Base-by-base conservation (phyloP, 2,329 filamentous ascomycete species). In the Ambrosiella xylebori region DNA sequence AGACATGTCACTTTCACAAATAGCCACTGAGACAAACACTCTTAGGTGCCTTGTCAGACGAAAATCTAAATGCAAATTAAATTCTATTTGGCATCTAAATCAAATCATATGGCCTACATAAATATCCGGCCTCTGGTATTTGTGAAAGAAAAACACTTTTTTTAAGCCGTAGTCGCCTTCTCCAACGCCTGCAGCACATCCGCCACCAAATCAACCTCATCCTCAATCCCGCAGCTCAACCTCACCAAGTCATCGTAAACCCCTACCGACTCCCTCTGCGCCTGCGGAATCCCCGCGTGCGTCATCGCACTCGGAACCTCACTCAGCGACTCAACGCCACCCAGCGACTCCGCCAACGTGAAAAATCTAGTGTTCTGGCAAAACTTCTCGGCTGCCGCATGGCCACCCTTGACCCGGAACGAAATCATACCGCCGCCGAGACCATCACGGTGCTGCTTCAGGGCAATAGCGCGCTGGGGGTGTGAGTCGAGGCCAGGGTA, bases 371-470 rank as follows among this genome's bases (percentile, higher is more conserved):
- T 96, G 61, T 79, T 74, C 71, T 93, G 84, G 77, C 93, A 97
- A 80, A 98, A 98, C 56, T 83, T 80, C 72, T 94, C 86, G 12
- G 93, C 93, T 0, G 91, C 91, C 51, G 77, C 78, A 66, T 88
- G 80, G 40, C 93, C 93, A 59, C 91, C 93, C 63, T 81, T 80
- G 70, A 98, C 87, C 63, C 93, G 85, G 82, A 98, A 98, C 60
- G 86, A 91, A 49, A 98, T 81, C 93, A 98, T 98, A 61, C 93
- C 93, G 64, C 93, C 93, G 61, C 93, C 93, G 79, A 97, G 85
- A 62, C 86, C 93, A 65, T 94, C 79, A 64, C 93, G 86, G 74
- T 98, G 93, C 74, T 98, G 93, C 73, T 87, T 88, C 66, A 84
- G 69, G 17, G 91, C 88, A 65, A 98, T 88, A 63, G 78, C 76